Evolutionary conservation across 768 basidiomycete species (phyloP).

Genomic region (Kwoniella newhampshirensis): DNA sequence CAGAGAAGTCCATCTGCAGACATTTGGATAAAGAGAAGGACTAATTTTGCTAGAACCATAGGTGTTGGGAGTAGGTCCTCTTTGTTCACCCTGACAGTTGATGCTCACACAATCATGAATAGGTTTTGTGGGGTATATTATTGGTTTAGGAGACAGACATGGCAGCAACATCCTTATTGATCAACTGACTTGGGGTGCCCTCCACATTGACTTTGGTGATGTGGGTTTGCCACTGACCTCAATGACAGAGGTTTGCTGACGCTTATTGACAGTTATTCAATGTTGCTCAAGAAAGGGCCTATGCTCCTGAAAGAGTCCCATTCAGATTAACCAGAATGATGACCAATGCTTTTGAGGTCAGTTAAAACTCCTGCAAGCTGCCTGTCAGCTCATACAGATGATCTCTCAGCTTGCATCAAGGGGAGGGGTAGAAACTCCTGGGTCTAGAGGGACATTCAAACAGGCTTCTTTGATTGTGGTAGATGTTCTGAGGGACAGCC

Average conservation of each 20-base stretch:
- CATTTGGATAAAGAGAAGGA: constrained; percentile 50
- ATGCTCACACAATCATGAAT: background rate
- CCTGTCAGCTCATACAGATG: no score
- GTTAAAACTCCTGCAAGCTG: no score
- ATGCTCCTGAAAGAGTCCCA: constrained; percentile 54
- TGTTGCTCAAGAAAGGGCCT: constrained; percentile 50
- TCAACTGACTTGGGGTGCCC: constrained; percentile 44
- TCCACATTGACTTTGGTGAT: constrained; percentile 54
- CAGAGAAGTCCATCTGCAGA: constrained; percentile 48
- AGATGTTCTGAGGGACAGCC: constrained; percentile 51
- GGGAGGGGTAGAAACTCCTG: constrained; percentile 37
- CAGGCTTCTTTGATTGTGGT: constrained; percentile 51
- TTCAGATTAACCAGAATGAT: constrained; percentile 56
- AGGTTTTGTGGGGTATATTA: constrained; percentile 54
- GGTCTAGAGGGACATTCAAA: constrained; percentile 52
- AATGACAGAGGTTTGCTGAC: constrained; percentile 1
- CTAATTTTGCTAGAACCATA: constrained; percentile 49
- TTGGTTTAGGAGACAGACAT: constrained; percentile 55
- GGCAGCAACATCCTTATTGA: constrained; percentile 51
- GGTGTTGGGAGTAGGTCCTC: constrained; percentile 43
- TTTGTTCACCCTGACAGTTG: background rate
- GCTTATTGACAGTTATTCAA: constrained; percentile 39
- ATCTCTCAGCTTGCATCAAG: constrained; percentile 43
- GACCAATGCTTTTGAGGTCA: constrained; percentile 53
- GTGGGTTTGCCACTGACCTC: constrained; percentile 36